Percentiles rank a stretch among this genome's conserved stretches.
These are phyloP conservation scores for Taphrina pruni DNA, from an alignment of 1,139 yeast species.

Conservation along the genomic window DNA sequence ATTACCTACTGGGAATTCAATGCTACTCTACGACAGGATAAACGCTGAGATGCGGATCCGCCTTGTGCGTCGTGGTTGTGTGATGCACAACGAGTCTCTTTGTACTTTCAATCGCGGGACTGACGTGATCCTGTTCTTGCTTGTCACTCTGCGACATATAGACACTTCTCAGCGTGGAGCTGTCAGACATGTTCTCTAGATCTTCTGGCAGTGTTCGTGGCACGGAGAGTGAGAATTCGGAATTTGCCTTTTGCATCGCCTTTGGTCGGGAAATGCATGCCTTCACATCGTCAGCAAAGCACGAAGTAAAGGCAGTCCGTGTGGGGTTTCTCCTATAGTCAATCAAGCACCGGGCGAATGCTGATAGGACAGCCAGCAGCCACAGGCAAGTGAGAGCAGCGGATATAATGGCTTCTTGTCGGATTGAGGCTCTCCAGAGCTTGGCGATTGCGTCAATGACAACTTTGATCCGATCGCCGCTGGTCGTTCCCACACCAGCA, in stretches of 20 bases:
- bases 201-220: neutral
- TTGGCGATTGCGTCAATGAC: conserved; percentile 12
- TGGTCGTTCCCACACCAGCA: neutral
- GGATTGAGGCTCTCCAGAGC: conserved; percentile 23
- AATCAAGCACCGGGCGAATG: conserved; percentile 8
- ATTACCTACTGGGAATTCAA: neutral
- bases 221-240: neutral
- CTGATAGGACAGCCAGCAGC: conserved; percentile 14
- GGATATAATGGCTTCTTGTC: conserved; percentile 25
- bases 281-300: conserved; percentile 18
- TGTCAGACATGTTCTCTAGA: neutral
- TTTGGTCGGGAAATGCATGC: conserved; percentile 22
- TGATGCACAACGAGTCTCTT: neutral
- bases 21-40: neutral
- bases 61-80: neutral
- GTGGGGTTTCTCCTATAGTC: conserved; percentile 4
- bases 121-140: neutral
- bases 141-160: neutral
- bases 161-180: conserved; percentile 1
- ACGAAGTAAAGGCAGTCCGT: conserved; percentile 23
- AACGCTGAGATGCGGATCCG: conserved; percentile 9
- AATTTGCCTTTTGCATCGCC: neutral
- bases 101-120: neutral
- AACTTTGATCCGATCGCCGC: neutral
- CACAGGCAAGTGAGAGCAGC: conserved; percentile 13